Evolutionary conservation across 192 early-diverging fungal genomes (phyloP), one percentile per base, ranked within the genome.

Genomic region (Entomortierella beljakovae): DNA sequence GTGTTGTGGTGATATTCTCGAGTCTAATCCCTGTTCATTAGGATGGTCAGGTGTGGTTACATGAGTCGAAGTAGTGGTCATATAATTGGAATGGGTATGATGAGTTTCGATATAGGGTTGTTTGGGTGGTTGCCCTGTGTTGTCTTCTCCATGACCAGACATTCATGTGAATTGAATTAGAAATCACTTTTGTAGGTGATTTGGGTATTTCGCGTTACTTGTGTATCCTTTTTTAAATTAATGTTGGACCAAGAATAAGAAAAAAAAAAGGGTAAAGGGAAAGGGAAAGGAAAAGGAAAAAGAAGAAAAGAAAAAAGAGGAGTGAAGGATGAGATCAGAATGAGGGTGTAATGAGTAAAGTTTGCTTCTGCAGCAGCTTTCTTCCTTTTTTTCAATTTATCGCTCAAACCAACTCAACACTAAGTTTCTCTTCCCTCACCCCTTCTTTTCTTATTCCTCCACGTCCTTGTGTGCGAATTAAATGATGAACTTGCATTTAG

Each of bases 121-220:
- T 33, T 1, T 53, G 16, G 67, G 33, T 50, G 62, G 46, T 59
- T 48, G 61, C 54, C 57, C 57, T 60, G 46, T 62, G 57, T 49
- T 28, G 58, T 61, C 58, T 61, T 70, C 51, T 70, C 68, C 68
- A 46, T 70, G 57, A 59, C 71, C 37, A 56, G 63, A 55, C 71
- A 74, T 65, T 55, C 68, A 70, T 70, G 59, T 61, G 68, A 61
- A 60, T 64, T 50, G 11, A 23, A 20, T 34, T 31, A n/a, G n/a
- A n/a, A n/a, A n/a, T n/a, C n/a, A 11, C 31, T 6, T 29, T 48
- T 64, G 49, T 40, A 13, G 38, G 6, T 35, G 15, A 40, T 35
- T 10, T 4, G 0, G 50, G 49, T 33, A 53, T 53, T 9, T 52
- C 32, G 23, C 35, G 61, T 34, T 0, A 29, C 15, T 1, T 42